A percentile compares a stretch with the other conserved stretches of the same genome.
These are phyloP conservation scores for Nicotiana paniculata DNA, from an alignment of 257 asterid genomes.

Conservation along the genomic window DNA sequence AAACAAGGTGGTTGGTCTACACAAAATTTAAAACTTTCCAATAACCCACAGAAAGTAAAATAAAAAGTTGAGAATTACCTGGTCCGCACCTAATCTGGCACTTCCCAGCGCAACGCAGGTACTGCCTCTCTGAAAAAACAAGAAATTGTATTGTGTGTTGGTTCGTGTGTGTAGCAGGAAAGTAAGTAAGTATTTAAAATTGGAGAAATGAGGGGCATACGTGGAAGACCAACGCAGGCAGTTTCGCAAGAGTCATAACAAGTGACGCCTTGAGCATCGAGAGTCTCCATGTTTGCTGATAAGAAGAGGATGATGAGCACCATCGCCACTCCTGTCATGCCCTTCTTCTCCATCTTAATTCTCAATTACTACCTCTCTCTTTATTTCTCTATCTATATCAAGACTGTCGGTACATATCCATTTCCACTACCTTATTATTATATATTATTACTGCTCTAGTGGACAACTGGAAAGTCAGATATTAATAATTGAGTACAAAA, in stretches of 20 bases:
- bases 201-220: conserved; percentile 9
- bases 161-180: no score
- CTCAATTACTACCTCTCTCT: no score
- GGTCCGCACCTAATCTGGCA: conserved; percentile 43
- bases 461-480: neutral
- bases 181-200: neutral
- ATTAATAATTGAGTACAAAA: neutral
- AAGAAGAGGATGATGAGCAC: conserved; percentile 21
- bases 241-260: conserved; percentile 44
- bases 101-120: conserved; percentile 32
- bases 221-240: conserved; percentile 29
- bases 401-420: neutral
- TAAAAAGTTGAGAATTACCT: conserved; percentile 7
- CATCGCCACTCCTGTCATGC: conserved; percentile 16
- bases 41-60: neutral
- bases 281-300: conserved; percentile 26
- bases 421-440: neutral
- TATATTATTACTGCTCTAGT: neutral
- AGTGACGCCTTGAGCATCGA: conserved; percentile 27
- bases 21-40: no score
- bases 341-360: conserved; percentile 27
- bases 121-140: conserved; percentile 24
- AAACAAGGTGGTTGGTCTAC: neutral
- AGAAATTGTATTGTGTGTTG: no score
- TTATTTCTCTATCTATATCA: neutral